A percentile compares a stretch with the other conserved stretches of the same genome.
These are phyloP conservation scores for Gliomastix tumulicola DNA, from an alignment of 2,329 filamentous ascomycete genomes.

Conservation along the genomic window DNA sequence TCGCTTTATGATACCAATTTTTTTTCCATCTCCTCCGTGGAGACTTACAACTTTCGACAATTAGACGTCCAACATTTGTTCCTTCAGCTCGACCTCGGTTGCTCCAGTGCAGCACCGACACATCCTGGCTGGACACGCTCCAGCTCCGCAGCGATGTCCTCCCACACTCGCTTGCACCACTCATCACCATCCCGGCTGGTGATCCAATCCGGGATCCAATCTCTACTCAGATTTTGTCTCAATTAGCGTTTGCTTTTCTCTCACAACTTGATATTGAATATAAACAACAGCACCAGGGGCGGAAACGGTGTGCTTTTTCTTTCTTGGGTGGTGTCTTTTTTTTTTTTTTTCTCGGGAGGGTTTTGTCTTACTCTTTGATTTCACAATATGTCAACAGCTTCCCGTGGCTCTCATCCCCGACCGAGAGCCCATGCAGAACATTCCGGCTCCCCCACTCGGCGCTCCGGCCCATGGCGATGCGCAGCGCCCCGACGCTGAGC, in stretches of 20 bases:
- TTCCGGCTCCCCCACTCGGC: conserved; percentile 19
- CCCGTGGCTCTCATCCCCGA: conserved; percentile 17
- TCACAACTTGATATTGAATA: no score
- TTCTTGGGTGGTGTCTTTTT: no score
- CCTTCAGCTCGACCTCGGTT: no score
- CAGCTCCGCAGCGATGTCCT: conserved; percentile 15
- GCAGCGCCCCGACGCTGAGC: background rate
- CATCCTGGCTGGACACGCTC: conserved; percentile 18
- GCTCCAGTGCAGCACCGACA: conserved; percentile 6
- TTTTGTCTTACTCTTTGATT: conserved; percentile 16
- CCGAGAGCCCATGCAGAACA: conserved; percentile 13
- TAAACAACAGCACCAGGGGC: no score
- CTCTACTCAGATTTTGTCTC: conserved; percentile 2
- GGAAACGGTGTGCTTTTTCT: no score
- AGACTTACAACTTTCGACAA: no score
- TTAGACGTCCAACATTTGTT: no score
- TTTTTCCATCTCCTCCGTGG: no score
- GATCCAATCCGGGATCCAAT: conserved; percentile 13
- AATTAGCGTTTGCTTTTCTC: no score
- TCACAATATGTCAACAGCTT: conserved; percentile 13
- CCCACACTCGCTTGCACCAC: conserved; percentile 17
- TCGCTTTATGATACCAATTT: no score
- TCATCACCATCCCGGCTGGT: conserved; percentile 9
- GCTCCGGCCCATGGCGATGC: conserved; percentile 1
- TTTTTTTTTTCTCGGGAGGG: background rate